A percentile compares a stretch with the other conserved stretches of the same genome.
Conservation (phyloP, 768 basidiomycete species). For the Pisolithus tinctorius region DNA sequence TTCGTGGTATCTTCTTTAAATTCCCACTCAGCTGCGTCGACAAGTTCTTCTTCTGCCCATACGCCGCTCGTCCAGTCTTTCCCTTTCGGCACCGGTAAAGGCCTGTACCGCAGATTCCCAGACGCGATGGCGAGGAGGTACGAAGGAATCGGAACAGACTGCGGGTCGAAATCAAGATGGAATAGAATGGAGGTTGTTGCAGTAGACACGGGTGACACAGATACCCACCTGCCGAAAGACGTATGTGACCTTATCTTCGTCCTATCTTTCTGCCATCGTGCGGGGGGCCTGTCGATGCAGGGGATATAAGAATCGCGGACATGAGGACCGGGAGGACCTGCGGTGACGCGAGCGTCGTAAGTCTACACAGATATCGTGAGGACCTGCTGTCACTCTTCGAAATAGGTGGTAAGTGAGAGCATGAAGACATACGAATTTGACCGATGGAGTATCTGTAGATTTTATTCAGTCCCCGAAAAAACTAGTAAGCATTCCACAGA, state of each 20-base stretch:
- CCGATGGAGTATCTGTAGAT: constrained; percentile 71
- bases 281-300: constrained; percentile 58
- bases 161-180: no score
- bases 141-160: constrained; percentile 83
- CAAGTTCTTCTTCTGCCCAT: constrained; percentile 85
- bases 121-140: constrained; percentile 91
- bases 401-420: no score
- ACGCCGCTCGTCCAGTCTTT: constrained; percentile 78
- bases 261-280: constrained; percentile 74
- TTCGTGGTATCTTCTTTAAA: constrained; percentile 81
- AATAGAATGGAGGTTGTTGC: no score
- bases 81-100: constrained; percentile 53
- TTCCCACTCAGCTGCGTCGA: constrained; percentile 78
- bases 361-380: constrained; percentile 37
- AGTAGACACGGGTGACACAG: background rate
- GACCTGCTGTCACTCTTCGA: background rate
- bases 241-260: constrained; percentile 66
- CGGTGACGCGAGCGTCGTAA: constrained; percentile 75
- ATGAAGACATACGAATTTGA: constrained; percentile 61
- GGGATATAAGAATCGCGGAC: constrained; percentile 76
- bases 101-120: constrained; percentile 71
- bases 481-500: no score
- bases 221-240: constrained; percentile 64
- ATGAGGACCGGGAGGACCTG: constrained; percentile 82
- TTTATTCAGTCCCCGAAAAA: constrained; percentile 1